These are phyloP conservation scores for Taphrina communis DNA, from an alignment of 1,139 yeast genomes.

Conservation along the genomic window DNA sequence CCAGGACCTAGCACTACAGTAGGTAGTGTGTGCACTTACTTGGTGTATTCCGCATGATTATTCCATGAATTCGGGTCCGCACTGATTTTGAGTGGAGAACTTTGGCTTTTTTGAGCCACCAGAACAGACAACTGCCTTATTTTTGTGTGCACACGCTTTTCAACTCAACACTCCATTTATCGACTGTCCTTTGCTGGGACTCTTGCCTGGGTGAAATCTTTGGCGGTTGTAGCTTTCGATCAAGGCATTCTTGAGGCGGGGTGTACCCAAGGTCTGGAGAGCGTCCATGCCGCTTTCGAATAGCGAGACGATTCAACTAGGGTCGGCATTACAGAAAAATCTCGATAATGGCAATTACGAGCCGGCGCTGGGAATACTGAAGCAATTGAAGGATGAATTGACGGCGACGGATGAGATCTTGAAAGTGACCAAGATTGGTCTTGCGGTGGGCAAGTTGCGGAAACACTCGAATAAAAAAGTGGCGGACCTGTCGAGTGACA, in stretches of 20 bases:
- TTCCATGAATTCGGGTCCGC: not conserved
- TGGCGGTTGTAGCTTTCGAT: too few relatives aligned
- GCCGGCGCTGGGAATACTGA: slow-evolving; percentile 69
- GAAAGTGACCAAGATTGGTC: slow-evolving; percentile 93
- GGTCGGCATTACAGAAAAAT: slow-evolving; percentile 20
- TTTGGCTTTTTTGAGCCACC: not conserved
- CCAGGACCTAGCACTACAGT: too few relatives aligned
- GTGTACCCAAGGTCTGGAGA: too few relatives aligned
- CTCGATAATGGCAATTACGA: slow-evolving; percentile 48
- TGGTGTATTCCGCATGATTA: too few relatives aligned
- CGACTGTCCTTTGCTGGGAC: too few relatives aligned
- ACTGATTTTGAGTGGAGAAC: not conserved
- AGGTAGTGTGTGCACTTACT: too few relatives aligned
- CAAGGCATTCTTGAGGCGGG: too few relatives aligned
- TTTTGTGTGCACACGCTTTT: too few relatives aligned
- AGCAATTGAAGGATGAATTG: slow-evolving; percentile 71
- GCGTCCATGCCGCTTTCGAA: slow-evolving; percentile 21
- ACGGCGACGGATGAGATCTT: slow-evolving; percentile 82
- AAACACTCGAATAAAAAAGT: slow-evolving; percentile 71
- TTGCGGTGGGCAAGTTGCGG: slow-evolving; percentile 88
- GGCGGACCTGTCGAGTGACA: slow-evolving; percentile 72
- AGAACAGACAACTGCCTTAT: too few relatives aligned
- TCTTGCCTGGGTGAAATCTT: too few relatives aligned
- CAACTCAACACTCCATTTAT: too few relatives aligned
- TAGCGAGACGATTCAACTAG: slow-evolving; percentile 19